Evolutionary conservation across 306 rosid species (phyloP).

Genomic region (Vigna hirtella): DNA sequence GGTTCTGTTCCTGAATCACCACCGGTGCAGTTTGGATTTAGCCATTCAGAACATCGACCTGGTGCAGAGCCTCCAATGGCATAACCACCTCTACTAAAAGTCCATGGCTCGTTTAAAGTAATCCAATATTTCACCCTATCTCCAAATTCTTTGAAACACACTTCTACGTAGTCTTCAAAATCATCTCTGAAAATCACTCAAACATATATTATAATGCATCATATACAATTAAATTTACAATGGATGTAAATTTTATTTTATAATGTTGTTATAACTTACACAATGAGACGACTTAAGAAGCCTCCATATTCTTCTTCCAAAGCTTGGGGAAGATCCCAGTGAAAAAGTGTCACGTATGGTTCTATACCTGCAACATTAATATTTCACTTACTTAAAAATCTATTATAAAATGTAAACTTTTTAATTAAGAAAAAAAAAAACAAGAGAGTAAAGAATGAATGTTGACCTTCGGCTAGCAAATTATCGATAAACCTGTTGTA

Average conservation of each 20-base stretch:
- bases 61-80: constrained; percentile 40
- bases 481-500: constrained; percentile 63
- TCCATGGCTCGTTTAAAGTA: constrained; percentile 65
- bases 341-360: constrained; percentile 69
- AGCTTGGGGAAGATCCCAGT: constrained; percentile 78
- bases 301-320: constrained; percentile 64
- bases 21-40: constrained; percentile 47
- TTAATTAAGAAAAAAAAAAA: background rate
- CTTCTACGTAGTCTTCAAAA: constrained; percentile 56
- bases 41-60: constrained; percentile 58
- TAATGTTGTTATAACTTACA: constrained; percentile 48
- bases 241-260: background rate
- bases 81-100: constrained; percentile 46
- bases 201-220: no score
- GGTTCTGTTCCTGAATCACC: constrained; percentile 73
- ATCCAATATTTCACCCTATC: constrained; percentile 72
- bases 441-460: background rate
- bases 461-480: constrained; percentile 46
- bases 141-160: constrained; percentile 68
- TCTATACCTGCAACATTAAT: constrained; percentile 38
- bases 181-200: constrained; percentile 44
- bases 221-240: no score
- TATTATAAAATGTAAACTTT: constrained; percentile 6
- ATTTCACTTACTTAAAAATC: background rate
- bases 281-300: constrained; percentile 53